phyloP scores from a whole-genome alignment of 163 green algal species.

The Trebouxiophyceae sp. region DNA sequence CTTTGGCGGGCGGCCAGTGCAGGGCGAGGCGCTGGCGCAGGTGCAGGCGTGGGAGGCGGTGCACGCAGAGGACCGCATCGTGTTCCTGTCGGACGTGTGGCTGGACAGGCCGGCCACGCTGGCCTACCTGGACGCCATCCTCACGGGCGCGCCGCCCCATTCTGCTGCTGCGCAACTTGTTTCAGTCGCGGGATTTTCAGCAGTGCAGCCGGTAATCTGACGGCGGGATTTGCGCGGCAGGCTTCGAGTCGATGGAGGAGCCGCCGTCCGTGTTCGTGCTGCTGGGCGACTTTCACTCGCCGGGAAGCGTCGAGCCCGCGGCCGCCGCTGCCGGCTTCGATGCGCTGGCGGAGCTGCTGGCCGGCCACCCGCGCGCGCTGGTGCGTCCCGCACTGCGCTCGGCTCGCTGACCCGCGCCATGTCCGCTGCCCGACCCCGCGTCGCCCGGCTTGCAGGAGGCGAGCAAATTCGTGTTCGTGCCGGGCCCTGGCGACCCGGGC shows the following conservation, averaged over 20 bases:
- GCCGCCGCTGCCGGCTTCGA: conserved; percentile 57
- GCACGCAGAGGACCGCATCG: conserved; percentile 47
- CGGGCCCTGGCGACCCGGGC: conserved; percentile 75
- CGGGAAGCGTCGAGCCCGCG: conserved; percentile 16
- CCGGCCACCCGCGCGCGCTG: not conserved
- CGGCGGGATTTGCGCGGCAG: too few relatives aligned
- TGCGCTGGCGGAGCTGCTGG: conserved; percentile 57
- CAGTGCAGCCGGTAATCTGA: too few relatives aligned
- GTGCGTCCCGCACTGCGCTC: not conserved
- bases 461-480: conserved; percentile 80
- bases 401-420: not conserved
- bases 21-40: conserved; percentile 20
- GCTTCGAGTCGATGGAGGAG: conserved; percentile 54
- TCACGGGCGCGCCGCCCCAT: conserved; percentile 32
- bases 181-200: too few relatives aligned
- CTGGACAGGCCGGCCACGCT: conserved; percentile 68
- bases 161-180: too few relatives aligned
- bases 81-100: conserved; percentile 79
- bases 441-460: conserved; percentile 29
- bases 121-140: conserved; percentile 48
- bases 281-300: conserved; percentile 84
- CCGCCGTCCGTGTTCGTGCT: conserved; percentile 74
- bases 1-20: conserved; percentile 55
- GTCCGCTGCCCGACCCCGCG: not conserved
- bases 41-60: conserved; percentile 5